phyloP scores from a whole-genome alignment of 1,139 yeast genomes.

The Suhomyces anneliseae region DNA sequence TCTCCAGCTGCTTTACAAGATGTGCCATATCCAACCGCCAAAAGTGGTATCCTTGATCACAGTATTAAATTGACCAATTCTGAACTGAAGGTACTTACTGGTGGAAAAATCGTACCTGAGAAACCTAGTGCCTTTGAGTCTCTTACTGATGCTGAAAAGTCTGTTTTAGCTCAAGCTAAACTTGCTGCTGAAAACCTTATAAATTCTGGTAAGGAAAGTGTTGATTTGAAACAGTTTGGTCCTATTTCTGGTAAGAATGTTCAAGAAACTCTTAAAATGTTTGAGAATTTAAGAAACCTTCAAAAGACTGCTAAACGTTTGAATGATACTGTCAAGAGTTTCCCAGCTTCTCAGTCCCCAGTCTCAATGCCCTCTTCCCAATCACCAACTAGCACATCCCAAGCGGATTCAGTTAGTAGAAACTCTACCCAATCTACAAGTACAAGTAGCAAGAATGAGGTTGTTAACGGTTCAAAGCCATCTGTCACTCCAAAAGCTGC shows the following conservation, averaged over 20 bases:
- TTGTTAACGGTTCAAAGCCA: no score
- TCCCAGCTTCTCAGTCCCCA: neutral
- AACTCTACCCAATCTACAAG: no score
- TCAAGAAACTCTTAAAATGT: neutral
- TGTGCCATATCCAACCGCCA: neutral
- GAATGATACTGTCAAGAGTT: neutral
- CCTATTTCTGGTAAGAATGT: neutral
- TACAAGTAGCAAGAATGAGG: no score
- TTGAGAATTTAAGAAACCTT: neutral
- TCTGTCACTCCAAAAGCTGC: no score
- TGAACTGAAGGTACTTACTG: neutral
- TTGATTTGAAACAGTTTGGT: neutral
- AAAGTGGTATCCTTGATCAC: slow-evolving; percentile 1
- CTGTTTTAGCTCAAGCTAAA: no score
- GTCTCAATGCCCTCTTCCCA: neutral
- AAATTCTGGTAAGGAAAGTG: neutral
- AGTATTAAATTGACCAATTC: neutral
- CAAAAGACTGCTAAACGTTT: neutral
- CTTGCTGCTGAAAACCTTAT: no score
- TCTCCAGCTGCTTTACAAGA: neutral
- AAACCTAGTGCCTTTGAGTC: no score
- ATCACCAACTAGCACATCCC: neutral
- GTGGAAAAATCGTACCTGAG: neutral
- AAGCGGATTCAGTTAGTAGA: neutral
- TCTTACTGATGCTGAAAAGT: no score